Evolutionary conservation across 2,329 filamentous ascomycete species (phyloP).

Genomic region (Neoarthrinium moseri): DNA sequence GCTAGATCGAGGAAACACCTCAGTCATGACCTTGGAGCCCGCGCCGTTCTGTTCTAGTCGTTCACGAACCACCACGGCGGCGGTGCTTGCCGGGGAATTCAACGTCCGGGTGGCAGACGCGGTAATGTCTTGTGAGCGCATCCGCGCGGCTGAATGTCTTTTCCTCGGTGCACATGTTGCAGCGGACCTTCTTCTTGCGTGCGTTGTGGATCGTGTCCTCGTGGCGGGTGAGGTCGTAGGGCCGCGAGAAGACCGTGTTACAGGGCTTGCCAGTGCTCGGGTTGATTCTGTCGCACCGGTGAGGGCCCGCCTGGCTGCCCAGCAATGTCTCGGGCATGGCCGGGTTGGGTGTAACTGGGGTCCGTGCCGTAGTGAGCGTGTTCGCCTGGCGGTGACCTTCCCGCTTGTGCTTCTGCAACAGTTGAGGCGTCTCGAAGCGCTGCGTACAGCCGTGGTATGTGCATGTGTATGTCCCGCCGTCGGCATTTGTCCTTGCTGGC

Average conservation of each 20-base stretch:
- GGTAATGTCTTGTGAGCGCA: slow-evolving; percentile 89
- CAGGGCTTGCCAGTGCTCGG: slow-evolving; percentile 93
- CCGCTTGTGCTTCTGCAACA: slow-evolving; percentile 92
- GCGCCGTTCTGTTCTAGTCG: too few species aligned
- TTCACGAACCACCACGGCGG: slow-evolving; percentile 31
- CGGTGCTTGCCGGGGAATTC: slow-evolving; percentile 70
- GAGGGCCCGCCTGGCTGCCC: slow-evolving; percentile 89
- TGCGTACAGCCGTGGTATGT: slow-evolving; percentile 88
- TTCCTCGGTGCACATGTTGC: slow-evolving; percentile 89
- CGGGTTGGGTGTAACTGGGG: slow-evolving; percentile 23
- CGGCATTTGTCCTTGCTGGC: slow-evolving; percentile 65
- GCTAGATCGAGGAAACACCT: too few species aligned
- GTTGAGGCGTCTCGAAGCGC: slow-evolving; percentile 82
- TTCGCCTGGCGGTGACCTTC: slow-evolving; percentile 84
- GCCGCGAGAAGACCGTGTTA: slow-evolving; percentile 89
- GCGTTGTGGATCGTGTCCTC: slow-evolving; percentile 98
- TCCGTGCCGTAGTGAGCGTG: slow-evolving; percentile 38
- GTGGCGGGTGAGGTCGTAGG: slow-evolving; percentile 94
- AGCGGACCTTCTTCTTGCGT: slow-evolving; percentile 91
- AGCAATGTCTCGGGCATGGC: slow-evolving; percentile 55
- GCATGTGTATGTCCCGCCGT: slow-evolving; percentile 91
- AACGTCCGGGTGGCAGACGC: slow-evolving; percentile 88
- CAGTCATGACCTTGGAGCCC: background rate
- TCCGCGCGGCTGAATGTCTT: slow-evolving; percentile 97
- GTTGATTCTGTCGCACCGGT: slow-evolving; percentile 90